Base-by-base conservation (phyloP, 1,284 basidiomycete genomes). In the Pholiota adiposa region DNA sequence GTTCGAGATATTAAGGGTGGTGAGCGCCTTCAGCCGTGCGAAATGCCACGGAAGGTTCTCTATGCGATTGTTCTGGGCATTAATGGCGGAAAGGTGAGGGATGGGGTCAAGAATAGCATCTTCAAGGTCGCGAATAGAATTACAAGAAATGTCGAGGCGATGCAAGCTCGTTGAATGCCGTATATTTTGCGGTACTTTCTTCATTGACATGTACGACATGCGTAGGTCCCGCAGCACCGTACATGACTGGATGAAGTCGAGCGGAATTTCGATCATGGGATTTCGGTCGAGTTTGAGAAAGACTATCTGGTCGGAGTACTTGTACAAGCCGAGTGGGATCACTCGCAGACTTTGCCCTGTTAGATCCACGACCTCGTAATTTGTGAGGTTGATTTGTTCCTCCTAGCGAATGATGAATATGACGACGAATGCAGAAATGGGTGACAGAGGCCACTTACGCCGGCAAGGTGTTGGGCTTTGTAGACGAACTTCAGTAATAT, bases 221-320 rank as follows among this genome's bases (percentile, higher is more conserved):
- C 91, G 87, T 52, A 99, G 85, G 69, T 97, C 95, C 53, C 90
- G 89, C 29, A 99, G 83, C 4, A 81, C 86, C 2, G 85, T 87
- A 71, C 96, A 98, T 9, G 91, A 87, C 75, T 98, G 94, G 54
- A 98, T 91, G 72, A 99, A 99, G 76, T 99, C 97, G 51, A 94
- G 86, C 0, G 97, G 97, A 36, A 99, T 89, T 73, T 99, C 97
- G 56, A 96, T 86, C 85, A 97, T 95, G 1, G 97, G 96, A 71
- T 99, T 99, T 60, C 92, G 88, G 2, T 96, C 97, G 7, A 99
- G 84, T 67, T 95, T 94, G 60, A 99, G 88, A 53, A 85, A 90
- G 66, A 93, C 82, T 69, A 99, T 96, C 52, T 87, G 87, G 67
- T 93, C 88, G 2, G 96, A 95, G 65, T 95, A 89, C 60, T 88